Evolutionary conservation across 192 early-diverging fungal genomes (phyloP).

Genomic region (Neocallimastix lanati): DNA sequence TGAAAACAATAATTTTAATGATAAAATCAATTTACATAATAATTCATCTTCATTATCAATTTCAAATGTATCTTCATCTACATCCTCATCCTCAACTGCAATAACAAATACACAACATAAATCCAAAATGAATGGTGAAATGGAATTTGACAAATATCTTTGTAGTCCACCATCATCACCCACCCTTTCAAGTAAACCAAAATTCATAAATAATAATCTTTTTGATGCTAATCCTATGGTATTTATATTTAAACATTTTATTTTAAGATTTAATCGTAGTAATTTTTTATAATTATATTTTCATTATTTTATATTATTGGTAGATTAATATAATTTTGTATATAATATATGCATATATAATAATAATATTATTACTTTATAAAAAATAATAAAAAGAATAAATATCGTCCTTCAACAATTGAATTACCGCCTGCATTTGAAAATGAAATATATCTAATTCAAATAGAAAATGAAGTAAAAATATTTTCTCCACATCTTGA

Average conservation of each 20-base stretch:
- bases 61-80: not conserved
- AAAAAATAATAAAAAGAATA: not conserved
- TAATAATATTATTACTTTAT: too few species aligned
- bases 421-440: not conserved
- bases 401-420: not conserved
- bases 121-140: not conserved
- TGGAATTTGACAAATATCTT: not conserved
- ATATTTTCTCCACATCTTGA: not conserved
- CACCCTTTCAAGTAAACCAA: not conserved
- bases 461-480: not conserved
- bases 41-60: too few species aligned
- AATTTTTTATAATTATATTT: too few species aligned
- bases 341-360: too few species aligned
- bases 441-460: not conserved
- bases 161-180: not conserved
- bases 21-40: not conserved
- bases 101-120: too few species aligned
- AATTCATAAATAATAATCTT: not conserved
- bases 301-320: too few species aligned
- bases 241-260: too few species aligned
- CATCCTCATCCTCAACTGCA: not conserved
- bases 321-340: too few species aligned
- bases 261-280: too few species aligned
- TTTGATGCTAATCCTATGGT: not conserved
- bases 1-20: not conserved